Base-by-base conservation (phyloP, 371 early-diverging fungal genomes). In the Vairimorpha ceranae region DNA sequence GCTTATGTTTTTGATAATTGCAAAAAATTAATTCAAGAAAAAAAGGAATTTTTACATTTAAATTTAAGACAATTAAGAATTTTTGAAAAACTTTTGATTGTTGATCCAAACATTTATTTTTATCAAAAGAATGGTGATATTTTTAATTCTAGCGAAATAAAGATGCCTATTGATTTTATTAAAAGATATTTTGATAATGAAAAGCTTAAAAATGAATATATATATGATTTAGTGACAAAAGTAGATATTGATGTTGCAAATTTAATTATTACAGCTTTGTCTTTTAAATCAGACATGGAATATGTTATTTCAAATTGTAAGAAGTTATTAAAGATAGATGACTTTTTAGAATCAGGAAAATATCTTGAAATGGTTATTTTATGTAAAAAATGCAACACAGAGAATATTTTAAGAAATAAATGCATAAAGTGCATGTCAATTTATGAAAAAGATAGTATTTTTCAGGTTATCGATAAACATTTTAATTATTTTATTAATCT, bases 301-400 rank as follows among this genome's bases (percentile, higher is more conserved):
- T 2, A 30, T 61, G 41, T 64, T 10, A 43, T 64, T 43, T 41
- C 70, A 10, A 76, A 78, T 36, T 76, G 76, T 41, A 75, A 67
- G 36, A 77, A 64, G 38, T 41, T 81, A 17, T n/a, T 81, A 29
- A 70, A 64, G 54, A 45, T 41, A 23, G 54, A 48, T 45, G 78
- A 76, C 59, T 75, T 73, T 65, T 45, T 14, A 19, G 48, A 70
- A 30, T 48, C 56, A 19, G 36, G 59, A 4, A 12, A 60, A 17
- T 21, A 30, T 25, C 8, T 36, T 10, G 23, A 58, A 21, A 41
- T 67, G 38, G 58, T 54, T 14, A 67, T 78, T 7, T 45, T 67
- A 32, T 81, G 81, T 60, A 46, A 56, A 38, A 67, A 59, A 21
- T 81, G 81, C 69, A 52, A 30, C 14, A 27, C 27, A 41, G 78